phyloP scores from a whole-genome alignment of 345 rosid genomes.

The Hibiscus tridactylites region DNA sequence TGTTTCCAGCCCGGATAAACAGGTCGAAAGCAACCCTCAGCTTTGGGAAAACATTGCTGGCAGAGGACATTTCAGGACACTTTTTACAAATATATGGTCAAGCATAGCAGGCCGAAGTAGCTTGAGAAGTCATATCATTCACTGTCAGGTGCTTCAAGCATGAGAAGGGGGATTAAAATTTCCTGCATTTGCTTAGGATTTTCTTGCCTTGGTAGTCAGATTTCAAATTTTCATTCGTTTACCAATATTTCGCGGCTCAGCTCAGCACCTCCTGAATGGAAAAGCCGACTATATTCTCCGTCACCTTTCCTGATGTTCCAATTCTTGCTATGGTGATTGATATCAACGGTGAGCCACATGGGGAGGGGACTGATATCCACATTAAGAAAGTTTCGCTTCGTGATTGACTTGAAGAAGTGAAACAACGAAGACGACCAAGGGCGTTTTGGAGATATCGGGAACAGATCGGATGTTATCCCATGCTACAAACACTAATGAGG shows the following conservation, averaged over 20 bases:
- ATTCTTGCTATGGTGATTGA: conserved; percentile 16
- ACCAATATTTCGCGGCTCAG: conserved; percentile 14
- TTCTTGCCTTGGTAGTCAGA: too few species aligned
- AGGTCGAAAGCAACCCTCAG: conserved; percentile 50
- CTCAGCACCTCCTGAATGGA: conserved; percentile 15
- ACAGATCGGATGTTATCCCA: background rate
- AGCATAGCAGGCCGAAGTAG: conserved; percentile 89
- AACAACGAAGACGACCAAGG: background rate
- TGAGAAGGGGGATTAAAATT: conserved; percentile 27
- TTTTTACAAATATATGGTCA: conserved; percentile 77
- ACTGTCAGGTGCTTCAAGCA: conserved; percentile 94
- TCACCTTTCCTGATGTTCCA: conserved; percentile 7
- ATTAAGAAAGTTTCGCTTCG: background rate
- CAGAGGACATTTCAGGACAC: conserved; percentile 69
- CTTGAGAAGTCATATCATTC: conserved; percentile 78
- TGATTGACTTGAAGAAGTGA: conserved; percentile 1
- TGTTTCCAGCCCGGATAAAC: conserved; percentile 66
- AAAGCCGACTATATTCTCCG: conserved; percentile 5
- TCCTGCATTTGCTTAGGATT: conserved; percentile 10
- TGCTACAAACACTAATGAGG: conserved; percentile 15
- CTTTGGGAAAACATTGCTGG: conserved; percentile 87
- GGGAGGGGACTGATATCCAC: background rate
- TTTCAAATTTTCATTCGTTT: conserved; percentile 6
- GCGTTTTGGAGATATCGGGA: background rate
- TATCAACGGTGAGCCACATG: conserved; percentile 2